These are phyloP conservation scores for Sonneratia alba DNA, from an alignment of 345 rosid genomes.

Conservation along the genomic window DNA sequence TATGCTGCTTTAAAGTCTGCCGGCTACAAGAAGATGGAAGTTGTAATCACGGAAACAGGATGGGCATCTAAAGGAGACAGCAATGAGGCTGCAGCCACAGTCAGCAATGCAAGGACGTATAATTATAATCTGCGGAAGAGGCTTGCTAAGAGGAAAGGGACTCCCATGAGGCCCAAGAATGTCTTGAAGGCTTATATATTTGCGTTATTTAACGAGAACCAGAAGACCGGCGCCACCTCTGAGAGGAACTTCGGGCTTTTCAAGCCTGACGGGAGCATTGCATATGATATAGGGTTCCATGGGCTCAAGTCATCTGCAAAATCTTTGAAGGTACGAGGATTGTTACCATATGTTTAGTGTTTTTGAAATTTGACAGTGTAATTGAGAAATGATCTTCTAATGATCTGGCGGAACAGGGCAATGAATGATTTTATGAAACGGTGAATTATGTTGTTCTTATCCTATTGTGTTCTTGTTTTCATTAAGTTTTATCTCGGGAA, in stretches of 20 bases:
- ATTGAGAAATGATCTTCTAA: neutral
- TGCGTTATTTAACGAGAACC: conserved; percentile 80
- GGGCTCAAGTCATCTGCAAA: conserved; percentile 73
- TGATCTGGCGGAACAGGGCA: neutral
- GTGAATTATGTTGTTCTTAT: neutral
- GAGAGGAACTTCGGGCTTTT: conserved; percentile 88
- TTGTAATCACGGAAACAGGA: conserved; percentile 86
- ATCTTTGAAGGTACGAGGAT: conserved; percentile 54
- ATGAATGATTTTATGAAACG: neutral
- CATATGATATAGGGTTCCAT: conserved; percentile 73
- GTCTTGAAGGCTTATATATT: conserved; percentile 78
- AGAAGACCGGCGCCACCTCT: conserved; percentile 73
- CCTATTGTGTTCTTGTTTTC: neutral
- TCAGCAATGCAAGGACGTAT: conserved; percentile 68
- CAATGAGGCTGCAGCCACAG: conserved; percentile 82
- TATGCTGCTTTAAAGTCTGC: conserved; percentile 81
- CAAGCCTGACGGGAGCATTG: conserved; percentile 84
- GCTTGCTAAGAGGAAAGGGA: conserved; percentile 91
- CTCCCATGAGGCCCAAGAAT: conserved; percentile 72
- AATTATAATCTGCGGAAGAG: conserved; percentile 87
- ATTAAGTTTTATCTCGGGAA: neutral
- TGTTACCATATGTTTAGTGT: conserved; percentile 7
- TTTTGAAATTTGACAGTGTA: neutral
- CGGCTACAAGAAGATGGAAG: conserved; percentile 78
- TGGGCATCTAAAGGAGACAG: conserved; percentile 91